phyloP scores from a whole-genome alignment of 805 yeast species.

The Hanseniaspora nectarophila region DNA sequence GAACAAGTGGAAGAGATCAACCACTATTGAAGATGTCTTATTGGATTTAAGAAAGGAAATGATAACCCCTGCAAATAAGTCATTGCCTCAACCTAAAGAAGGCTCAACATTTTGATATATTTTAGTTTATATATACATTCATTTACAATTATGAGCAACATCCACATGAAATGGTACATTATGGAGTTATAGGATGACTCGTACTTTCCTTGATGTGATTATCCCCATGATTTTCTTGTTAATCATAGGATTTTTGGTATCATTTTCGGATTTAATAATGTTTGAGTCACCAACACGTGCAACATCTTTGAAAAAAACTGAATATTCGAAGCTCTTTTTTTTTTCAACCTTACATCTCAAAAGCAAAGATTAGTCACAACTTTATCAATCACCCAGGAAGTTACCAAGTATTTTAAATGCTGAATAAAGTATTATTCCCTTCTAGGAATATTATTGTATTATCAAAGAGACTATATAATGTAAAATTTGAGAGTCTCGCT shows the following conservation, averaged over 20 bases:
- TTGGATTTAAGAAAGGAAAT: slow-evolving; percentile 81
- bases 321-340: no score
- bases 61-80: slow-evolving; percentile 74
- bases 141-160: no score
- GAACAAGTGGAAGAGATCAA: slow-evolving; percentile 76
- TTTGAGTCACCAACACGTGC: not conserved
- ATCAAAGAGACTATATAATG: not conserved
- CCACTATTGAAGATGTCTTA: slow-evolving; percentile 84
- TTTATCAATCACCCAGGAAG: no score
- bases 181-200: no score
- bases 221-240: no score
- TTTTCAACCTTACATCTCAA: no score
- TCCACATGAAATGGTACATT: no score
- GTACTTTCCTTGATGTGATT: no score
- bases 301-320: no score
- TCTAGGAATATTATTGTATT: not conserved
- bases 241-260: no score
- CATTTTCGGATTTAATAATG: no score
- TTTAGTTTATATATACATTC: not conserved
- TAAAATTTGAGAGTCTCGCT: not conserved
- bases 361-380: not conserved
- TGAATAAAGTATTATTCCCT: not conserved
- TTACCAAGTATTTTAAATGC: no score
- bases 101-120: slow-evolving; percentile 48
- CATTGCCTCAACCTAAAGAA: slow-evolving; percentile 82